Conservation (phyloP, 768 basidiomycete species). For the Albatrellus ellisii region DNA sequence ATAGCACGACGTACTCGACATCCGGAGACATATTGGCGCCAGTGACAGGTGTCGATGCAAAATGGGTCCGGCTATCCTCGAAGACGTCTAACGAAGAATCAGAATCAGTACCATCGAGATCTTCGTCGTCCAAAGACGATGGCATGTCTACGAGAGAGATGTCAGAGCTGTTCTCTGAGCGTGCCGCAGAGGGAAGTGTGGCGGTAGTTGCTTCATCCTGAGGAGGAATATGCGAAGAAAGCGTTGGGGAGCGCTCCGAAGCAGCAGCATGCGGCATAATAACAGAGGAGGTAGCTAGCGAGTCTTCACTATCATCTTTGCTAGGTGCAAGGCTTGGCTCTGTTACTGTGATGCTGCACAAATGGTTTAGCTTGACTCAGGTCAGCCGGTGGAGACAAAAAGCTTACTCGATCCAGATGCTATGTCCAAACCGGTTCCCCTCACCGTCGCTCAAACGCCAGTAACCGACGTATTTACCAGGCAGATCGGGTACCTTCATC, state of each 20-base stretch:
- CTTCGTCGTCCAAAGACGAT: conserved; percentile 35
- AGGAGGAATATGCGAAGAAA: conserved; percentile 6
- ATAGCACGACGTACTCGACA: conserved; percentile 60
- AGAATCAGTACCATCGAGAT: too few relatives aligned
- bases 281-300: conserved; percentile 54
- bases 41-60: conserved; percentile 17
- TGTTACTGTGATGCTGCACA: conserved; percentile 48
- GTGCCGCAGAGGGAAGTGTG: conserved; percentile 13
- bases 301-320: conserved; percentile 28
- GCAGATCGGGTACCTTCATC: conserved; percentile 67
- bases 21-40: conserved; percentile 14
- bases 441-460: conserved; percentile 56
- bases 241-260: conserved; percentile 2
- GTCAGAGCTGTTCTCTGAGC: conserved; percentile 25
- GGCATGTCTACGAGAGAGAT: conserved; percentile 50
- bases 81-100: too few relatives aligned
- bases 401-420: conserved; percentile 70
- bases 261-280: conserved; percentile 41
- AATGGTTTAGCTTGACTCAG: background rate
- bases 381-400: background rate
- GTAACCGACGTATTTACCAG: conserved; percentile 65
- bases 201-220: conserved; percentile 15
- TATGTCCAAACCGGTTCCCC: conserved; percentile 53
- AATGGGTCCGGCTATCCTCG: conserved; percentile 39
- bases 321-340: conserved; percentile 25